Evolutionary conservation across 371 early-diverging fungal genomes (phyloP), one percentile per base, ranked within the genome.

Genomic region (Lichtheimia ornata): DNA sequence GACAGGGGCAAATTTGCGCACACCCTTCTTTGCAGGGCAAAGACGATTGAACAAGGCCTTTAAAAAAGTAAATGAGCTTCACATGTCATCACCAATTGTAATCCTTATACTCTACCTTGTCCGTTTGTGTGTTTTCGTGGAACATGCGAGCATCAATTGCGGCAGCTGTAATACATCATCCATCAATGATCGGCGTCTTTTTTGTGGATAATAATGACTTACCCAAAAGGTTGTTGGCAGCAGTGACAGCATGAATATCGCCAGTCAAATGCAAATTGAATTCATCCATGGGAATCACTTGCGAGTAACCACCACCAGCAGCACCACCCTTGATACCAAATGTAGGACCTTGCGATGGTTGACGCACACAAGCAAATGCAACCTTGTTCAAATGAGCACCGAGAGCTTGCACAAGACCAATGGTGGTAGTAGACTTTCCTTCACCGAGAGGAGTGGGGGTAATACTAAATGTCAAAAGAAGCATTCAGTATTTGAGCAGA

Each of bases 261-360:
- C 98, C 98, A 1, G 98, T 98, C 79, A 98, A 80, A 63, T 98
- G 98, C 61, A 98, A 77, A 74, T 98, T 98, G 86, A 98, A 97
- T 67, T 96, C 95, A 64, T 97, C 96, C 98, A 98, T 98, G n/a
- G 98, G 98, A 62, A 97, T 95, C 50, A 98, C 94, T 42, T 97
- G 97, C 17, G 97, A 91, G 75, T 97, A 97, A 22, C 98, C 97
- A 52, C 98, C 97, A 55, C 98, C 98, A 20, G 98, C 98, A 43
- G 98, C 98, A 44, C 98, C 98, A 56, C 97, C 98, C 77, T 98
- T 98, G 81, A 98, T 97, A 51, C 98, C 98, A 67, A 98, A 97
- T 4, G 98, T 98, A 18, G 98, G 98, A 14, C 98, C 98, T 69
- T 97, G 97, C 43, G 94, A 94, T 11, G 98, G 98, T 71, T 98